phyloP scores from a whole-genome alignment of 2,329 filamentous ascomycete genomes.

The Esteya vermicola region DNA sequence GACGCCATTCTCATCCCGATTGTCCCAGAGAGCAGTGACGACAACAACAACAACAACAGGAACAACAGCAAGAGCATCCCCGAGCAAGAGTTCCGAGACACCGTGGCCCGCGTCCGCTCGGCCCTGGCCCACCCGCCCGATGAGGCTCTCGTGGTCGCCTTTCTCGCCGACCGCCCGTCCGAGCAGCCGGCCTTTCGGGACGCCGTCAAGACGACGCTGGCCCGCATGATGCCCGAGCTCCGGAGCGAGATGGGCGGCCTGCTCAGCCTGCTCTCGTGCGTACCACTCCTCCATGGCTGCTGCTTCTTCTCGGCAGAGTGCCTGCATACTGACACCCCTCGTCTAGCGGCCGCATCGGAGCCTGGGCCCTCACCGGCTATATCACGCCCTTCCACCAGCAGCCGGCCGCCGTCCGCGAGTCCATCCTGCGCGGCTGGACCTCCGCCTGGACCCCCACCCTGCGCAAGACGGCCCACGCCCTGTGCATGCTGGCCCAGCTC shows the following conservation, averaged over 20 bases:
- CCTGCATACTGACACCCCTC: too few species aligned
- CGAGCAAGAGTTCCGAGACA: constrained; percentile 32
- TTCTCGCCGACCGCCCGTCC: constrained; percentile 36
- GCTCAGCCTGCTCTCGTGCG: constrained; percentile 29
- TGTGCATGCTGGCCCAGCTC: constrained; percentile 40
- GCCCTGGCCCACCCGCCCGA: constrained; percentile 22
- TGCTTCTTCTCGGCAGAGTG: background rate
- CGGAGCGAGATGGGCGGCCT: constrained; percentile 23
- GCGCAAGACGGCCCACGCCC: constrained; percentile 37
- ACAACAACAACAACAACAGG: constrained; percentile 9
- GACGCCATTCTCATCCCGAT: constrained; percentile 49
- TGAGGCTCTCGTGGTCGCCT: constrained; percentile 31
- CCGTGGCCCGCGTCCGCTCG: constrained; percentile 23
- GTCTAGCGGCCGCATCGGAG: constrained; percentile 32
- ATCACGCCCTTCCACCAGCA: constrained; percentile 47
- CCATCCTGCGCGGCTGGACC: constrained; percentile 50
- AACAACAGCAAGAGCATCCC: constrained; percentile 23
- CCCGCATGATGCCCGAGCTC: constrained; percentile 17
- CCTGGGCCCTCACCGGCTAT: constrained; percentile 54
- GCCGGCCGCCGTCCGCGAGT: constrained; percentile 42
- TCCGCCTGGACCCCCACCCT: constrained; percentile 39
- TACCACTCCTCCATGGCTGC: background rate
- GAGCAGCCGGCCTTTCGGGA: constrained; percentile 38
- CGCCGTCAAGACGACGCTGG: constrained; percentile 29
- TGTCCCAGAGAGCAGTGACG: constrained; percentile 21